A percentile compares a stretch with the other conserved stretches of the same genome.
phyloP scores from a whole-genome alignment of 2,329 filamentous ascomycete species.

The Nemania serpens region DNA sequence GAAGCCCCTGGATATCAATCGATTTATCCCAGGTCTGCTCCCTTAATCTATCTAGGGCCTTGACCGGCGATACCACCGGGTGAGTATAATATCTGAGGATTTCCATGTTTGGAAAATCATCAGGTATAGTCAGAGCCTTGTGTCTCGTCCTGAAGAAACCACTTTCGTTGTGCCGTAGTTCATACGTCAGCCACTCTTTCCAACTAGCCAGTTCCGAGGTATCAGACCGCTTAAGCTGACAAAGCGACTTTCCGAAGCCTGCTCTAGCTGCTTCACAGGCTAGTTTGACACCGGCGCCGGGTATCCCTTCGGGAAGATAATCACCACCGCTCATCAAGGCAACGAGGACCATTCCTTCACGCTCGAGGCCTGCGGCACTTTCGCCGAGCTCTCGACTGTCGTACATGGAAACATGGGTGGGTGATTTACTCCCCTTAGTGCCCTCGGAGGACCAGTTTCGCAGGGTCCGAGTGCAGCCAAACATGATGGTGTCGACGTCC shows the following conservation, averaged over 20 bases:
- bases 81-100: constrained; percentile 87
- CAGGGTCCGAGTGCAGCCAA: constrained; percentile 79
- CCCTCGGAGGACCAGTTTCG: constrained; percentile 82
- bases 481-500: constrained; percentile 98
- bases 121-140: constrained; percentile 74
- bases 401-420: constrained; percentile 87
- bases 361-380: constrained; percentile 67
- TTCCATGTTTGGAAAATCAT: constrained; percentile 78
- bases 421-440: constrained; percentile 64
- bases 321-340: constrained; percentile 96
- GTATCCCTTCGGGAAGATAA: constrained; percentile 86
- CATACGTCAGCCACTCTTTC: constrained; percentile 72
- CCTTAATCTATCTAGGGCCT: constrained; percentile 59
- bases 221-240: constrained; percentile 65
- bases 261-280: constrained; percentile 89
- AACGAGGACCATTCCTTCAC: constrained; percentile 90
- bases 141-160: constrained; percentile 79
- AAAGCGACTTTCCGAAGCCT: constrained; percentile 80
- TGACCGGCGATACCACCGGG: constrained; percentile 73
- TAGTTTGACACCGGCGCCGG: constrained; percentile 83
- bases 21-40: constrained; percentile 64
- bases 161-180: constrained; percentile 82
- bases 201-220: constrained; percentile 65
- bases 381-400: constrained; percentile 60
- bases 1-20: constrained; percentile 69